Evolutionary conservation across 2,329 filamentous ascomycete species (phyloP).

Genomic region (Fusarium albosuccineum): DNA sequence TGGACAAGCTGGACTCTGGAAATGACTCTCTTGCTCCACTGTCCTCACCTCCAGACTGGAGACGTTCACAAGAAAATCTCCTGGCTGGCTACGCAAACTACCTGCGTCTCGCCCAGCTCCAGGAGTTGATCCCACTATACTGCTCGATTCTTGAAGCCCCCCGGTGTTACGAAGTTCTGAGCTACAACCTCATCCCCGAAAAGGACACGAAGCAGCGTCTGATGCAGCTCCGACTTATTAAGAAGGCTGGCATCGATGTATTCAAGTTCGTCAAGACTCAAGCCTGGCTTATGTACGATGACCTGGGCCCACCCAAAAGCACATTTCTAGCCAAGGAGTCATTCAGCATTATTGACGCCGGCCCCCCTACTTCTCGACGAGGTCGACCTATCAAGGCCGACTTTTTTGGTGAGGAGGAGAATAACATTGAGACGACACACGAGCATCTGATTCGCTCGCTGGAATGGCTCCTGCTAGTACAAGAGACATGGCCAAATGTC

Average conservation of each 20-base stretch:
- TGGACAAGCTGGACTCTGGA: slow-evolving; percentile 67
- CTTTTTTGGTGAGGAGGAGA: slow-evolving; percentile 75
- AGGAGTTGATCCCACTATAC: slow-evolving; percentile 88
- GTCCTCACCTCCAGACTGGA: slow-evolving; percentile 41
- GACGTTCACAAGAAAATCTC: slow-evolving; percentile 76
- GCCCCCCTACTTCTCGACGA: slow-evolving; percentile 50
- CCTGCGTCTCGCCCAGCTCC: slow-evolving; percentile 77
- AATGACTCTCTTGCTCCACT: slow-evolving; percentile 29
- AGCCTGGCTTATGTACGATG: slow-evolving; percentile 64
- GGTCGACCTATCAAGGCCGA: slow-evolving; percentile 76
- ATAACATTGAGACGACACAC: slow-evolving; percentile 70
- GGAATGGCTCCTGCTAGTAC: slow-evolving; percentile 85
- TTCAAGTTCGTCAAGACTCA: slow-evolving; percentile 80
- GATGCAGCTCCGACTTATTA: slow-evolving; percentile 79
- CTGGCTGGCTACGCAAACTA: slow-evolving; percentile 86
- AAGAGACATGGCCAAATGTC: slow-evolving; percentile 78
- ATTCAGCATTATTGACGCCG: slow-evolving; percentile 65
- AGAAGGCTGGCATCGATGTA: slow-evolving; percentile 78
- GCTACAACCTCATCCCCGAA: slow-evolving; percentile 81
- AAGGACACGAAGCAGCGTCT: slow-evolving; percentile 74
- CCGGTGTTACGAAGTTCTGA: slow-evolving; percentile 78
- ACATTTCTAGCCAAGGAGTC: slow-evolving; percentile 56
- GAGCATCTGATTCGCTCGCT: slow-evolving; percentile 80
- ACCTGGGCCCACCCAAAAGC: slow-evolving; percentile 53
- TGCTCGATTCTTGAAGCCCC: slow-evolving; percentile 79